Evolutionary conservation across 495 filamentous ascomycete genomes (phyloP).

Genomic region (Xylaria palmicola): DNA sequence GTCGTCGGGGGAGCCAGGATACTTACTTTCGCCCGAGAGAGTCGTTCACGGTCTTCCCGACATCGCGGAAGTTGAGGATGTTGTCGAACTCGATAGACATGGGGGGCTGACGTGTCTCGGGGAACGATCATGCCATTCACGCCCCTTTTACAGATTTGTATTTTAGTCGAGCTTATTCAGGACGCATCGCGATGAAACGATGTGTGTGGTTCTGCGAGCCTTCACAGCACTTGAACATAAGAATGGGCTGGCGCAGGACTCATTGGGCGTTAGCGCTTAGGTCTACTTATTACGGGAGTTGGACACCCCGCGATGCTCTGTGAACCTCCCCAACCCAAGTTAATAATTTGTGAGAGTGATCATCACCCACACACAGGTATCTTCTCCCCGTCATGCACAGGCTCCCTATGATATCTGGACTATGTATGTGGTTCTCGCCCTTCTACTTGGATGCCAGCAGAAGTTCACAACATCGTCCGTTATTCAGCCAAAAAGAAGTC

Average conservation of each 20-base stretch:
- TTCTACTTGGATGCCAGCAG: too few species aligned
- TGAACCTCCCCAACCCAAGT: too few species aligned
- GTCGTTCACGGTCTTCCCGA: conserved; percentile 70
- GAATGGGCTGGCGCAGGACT: background rate
- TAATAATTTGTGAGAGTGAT: too few species aligned
- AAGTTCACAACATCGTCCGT: too few species aligned
- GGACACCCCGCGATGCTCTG: too few species aligned
- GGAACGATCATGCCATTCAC: too few species aligned
- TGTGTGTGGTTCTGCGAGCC: background rate
- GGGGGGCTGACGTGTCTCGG: background rate
- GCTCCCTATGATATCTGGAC: too few species aligned
- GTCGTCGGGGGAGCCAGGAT: background rate
- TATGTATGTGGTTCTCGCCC: too few species aligned
- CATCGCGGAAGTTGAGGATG: conserved; percentile 83
- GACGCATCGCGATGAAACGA: background rate
- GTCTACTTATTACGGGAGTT: background rate
- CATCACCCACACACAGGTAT: too few species aligned
- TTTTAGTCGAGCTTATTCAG: background rate
- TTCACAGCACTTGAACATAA: background rate
- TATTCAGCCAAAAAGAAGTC: too few species aligned
- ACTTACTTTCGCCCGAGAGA: conserved; percentile 54
- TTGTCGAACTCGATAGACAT: conserved; percentile 54
- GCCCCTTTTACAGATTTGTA: too few species aligned
- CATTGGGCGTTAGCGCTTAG: conserved; percentile 1
- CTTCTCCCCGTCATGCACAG: too few species aligned